Evolutionary conservation across 306 rosid genomes (phyloP).

Genomic region (Mimosa pudica): DNA sequence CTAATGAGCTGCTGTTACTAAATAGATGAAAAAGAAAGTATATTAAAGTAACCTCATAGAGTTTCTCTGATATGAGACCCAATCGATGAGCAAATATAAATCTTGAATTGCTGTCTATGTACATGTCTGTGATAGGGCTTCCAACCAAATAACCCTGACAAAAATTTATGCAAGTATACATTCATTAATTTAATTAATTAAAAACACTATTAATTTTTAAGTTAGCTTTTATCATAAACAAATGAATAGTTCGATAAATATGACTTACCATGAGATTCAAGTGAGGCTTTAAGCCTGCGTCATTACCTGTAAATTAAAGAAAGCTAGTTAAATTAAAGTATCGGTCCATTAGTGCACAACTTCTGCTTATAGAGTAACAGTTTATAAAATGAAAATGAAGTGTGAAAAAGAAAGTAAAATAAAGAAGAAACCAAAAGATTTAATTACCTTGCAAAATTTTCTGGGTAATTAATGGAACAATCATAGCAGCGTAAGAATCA

Average conservation of each 20-base stretch:
- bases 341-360: no score
- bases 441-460: slow-evolving; percentile 23
- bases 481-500: slow-evolving; percentile 33
- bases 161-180: not conserved
- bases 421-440: not conserved
- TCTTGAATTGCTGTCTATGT: slow-evolving; percentile 21
- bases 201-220: not conserved
- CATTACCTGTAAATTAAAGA: slow-evolving; percentile 2
- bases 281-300: slow-evolving; percentile 23
- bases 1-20: no score
- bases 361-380: no score
- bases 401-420: no score
- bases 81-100: slow-evolving; percentile 30
- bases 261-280: slow-evolving; percentile 33
- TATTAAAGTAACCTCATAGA: slow-evolving; percentile 15
- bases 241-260: not conserved
- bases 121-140: slow-evolving; percentile 19
- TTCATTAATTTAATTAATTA: not conserved
- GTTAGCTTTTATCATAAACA: not conserved
- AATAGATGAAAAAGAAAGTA: no score
- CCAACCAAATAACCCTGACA: slow-evolving; percentile 32
- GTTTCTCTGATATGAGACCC: slow-evolving; percentile 36
- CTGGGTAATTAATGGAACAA: slow-evolving; percentile 25
- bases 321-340: not conserved
- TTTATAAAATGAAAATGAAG: no score